These are phyloP conservation scores for Pseudogymnoascus sp. DNA, from an alignment of 2,329 filamentous ascomycete genomes.

Conservation along the genomic window DNA sequence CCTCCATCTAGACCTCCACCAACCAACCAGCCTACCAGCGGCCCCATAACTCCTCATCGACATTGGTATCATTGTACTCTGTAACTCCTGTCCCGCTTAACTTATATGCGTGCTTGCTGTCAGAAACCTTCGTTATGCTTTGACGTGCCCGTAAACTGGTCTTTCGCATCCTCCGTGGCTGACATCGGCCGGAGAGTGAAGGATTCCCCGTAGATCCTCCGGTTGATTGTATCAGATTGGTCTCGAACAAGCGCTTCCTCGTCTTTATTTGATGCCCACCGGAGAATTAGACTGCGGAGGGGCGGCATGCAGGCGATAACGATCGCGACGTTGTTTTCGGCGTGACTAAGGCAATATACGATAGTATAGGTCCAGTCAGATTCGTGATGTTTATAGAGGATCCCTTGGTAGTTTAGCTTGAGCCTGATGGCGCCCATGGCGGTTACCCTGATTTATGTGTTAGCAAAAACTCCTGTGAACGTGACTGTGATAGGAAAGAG, in stretches of 20 bases:
- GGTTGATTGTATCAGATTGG: neutral
- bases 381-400: neutral
- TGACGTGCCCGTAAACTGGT: neutral
- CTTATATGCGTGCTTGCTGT: neutral
- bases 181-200: slow-evolving; percentile 1
- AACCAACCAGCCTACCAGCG: neutral
- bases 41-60: slow-evolving; percentile 4
- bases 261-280: slow-evolving; percentile 5
- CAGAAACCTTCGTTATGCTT: neutral
- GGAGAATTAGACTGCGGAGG: slow-evolving; percentile 2
- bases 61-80: slow-evolving; percentile 1
- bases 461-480: neutral
- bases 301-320: slow-evolving; percentile 7
- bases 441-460: neutral
- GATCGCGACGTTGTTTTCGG: slow-evolving; percentile 4
- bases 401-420: neutral
- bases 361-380: slow-evolving; percentile 8
- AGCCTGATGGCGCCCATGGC: neutral
- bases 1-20: neutral
- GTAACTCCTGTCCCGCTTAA: neutral
- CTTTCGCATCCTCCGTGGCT: neutral
- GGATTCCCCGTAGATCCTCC: slow-evolving; percentile 4
- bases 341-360: slow-evolving; percentile 3
- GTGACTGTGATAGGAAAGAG: neutral
- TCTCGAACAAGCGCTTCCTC: neutral